Evolutionary conservation across 768 basidiomycete genomes (phyloP), one percentile per base, ranked within the genome.

Genomic region (Trametes maxima): DNA sequence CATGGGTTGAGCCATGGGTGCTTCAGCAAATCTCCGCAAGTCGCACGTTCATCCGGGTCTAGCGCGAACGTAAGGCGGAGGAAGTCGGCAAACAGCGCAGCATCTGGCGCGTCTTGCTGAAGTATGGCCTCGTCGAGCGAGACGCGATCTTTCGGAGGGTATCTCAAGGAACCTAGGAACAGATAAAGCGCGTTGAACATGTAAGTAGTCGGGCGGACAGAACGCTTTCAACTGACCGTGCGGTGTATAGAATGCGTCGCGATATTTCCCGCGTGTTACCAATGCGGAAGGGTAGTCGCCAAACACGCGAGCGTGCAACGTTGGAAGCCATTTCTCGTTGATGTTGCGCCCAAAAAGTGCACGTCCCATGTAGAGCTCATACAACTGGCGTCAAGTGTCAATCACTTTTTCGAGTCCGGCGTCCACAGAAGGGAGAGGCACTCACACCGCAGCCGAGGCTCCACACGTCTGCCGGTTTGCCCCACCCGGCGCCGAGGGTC

Each of bases 391-490:
- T 16, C 28, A 5, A 6, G 22, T 25, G 39, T 19, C 45, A 22
- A 22, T 25, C 4, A 25, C 3, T 10, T 5, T 5, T 40, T 14
- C 17, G 24, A 6, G 13, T 33, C 8, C 28, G 28, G 1, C 22
- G 25, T 46, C 7, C 33, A 10, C 16, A 36, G 25, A 19, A 5
- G n/a, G 25, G 19, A 5, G n/a, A 16, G 19, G 12, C 37, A 53
- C 60, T 8, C 21, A 61, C 60, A n/a, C 39, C 42, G 42, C 60
- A 61, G 21, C 61, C 61, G 22, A 62, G 35, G 19, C 61, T 62
- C 57, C 62, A 64, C 2, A 64, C 46, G 51, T 64, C 62, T 3
- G 54, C 62, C 19, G 57, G 62, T 39, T 59, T 59, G 2, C 62
- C 57, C 56, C 62, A 59, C 48, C 57, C 57, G 10, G 62, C 62